Percentiles rank a stretch among this genome's conserved stretches.
phyloP scores from a whole-genome alignment of 2,329 filamentous ascomycete species.

The Fusarium papillatum region DNA sequence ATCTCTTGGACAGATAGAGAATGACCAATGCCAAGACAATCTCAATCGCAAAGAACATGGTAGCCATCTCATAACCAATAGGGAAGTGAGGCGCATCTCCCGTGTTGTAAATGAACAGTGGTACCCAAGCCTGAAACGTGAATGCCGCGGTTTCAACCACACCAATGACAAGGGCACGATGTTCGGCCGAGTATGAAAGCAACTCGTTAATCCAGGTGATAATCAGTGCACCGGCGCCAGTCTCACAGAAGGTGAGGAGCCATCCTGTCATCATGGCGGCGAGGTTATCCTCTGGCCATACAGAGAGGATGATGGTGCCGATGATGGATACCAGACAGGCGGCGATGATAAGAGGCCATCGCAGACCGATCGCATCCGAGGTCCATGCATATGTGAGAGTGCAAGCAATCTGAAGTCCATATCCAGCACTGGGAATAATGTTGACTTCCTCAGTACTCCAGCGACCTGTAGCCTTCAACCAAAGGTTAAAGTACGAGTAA shows the following conservation, averaged over 20 bases:
- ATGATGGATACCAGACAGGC: conserved; percentile 55
- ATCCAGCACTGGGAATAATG: conserved; percentile 60
- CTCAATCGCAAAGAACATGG: conserved; percentile 49
- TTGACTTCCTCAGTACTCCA: conserved; percentile 60
- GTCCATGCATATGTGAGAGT: conserved; percentile 69
- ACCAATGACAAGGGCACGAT: conserved; percentile 62
- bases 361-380: conserved; percentile 64
- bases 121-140: conserved; percentile 59
- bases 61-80: conserved; percentile 52
- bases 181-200: conserved; percentile 59
- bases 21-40: conserved; percentile 41
- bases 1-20: conserved; percentile 22
- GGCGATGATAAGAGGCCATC: conserved; percentile 68
- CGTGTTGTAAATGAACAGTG: conserved; percentile 52
- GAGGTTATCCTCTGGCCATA: conserved; percentile 50
- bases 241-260: conserved; percentile 52
- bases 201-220: conserved; percentile 64
- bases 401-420: conserved; percentile 55
- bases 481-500: conserved; percentile 51
- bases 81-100: conserved; percentile 54
- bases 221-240: conserved; percentile 50
- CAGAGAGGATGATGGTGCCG: conserved; percentile 50
- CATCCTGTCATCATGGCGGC: conserved; percentile 52
- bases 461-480: conserved; percentile 48
- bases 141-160: conserved; percentile 61